Evolutionary conservation across 768 basidiomycete genomes (phyloP).

Genomic region (Mycena belliarum): DNA sequence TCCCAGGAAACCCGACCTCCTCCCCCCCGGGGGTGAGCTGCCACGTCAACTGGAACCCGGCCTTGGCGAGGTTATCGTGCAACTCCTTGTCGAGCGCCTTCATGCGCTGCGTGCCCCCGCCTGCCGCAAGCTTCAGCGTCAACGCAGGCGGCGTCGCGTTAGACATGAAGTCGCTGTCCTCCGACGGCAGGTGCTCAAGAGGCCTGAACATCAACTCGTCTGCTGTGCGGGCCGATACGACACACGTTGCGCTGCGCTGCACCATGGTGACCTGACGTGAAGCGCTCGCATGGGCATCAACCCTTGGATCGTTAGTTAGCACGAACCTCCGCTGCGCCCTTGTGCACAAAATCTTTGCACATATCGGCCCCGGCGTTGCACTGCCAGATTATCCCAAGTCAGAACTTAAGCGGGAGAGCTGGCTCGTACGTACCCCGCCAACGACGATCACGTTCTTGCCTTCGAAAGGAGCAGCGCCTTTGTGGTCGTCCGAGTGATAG

Average conservation of each 20-base stretch:
- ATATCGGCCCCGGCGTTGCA: constrained; percentile 18
- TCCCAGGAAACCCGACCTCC: constrained; percentile 20
- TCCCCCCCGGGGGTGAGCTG: constrained; percentile 23
- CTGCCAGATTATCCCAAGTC: background rate
- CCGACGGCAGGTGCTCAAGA: background rate
- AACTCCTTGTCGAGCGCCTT: constrained; percentile 12
- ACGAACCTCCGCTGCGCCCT: constrained; percentile 14
- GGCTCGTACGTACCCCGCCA: constrained; percentile 12
- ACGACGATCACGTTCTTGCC: constrained; percentile 14
- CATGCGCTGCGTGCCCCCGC: constrained; percentile 1
- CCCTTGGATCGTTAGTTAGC: too few relatives aligned
- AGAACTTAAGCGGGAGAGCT: background rate
- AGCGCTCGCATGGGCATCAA: too few relatives aligned
- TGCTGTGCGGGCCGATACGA: background rate
- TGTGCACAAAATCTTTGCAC: constrained; percentile 13
- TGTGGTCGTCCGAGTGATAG: constrained; percentile 16
- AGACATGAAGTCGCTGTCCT: constrained; percentile 18
- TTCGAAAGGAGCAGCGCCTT: constrained; percentile 12
- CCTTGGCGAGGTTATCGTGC: constrained; percentile 23
- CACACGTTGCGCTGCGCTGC: constrained; percentile 19
- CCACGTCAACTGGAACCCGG: constrained; percentile 30
- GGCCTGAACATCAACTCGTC: background rate
- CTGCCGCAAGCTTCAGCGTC: constrained; percentile 14
- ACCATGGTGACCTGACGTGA: constrained; percentile 15
- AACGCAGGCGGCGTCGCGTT: constrained; percentile 23